A percentile compares a stretch with the other conserved stretches of the same genome.
Conservation (phyloP, 2,329 filamentous ascomycete genomes). For the Colletotrichum eremochloae region DNA sequence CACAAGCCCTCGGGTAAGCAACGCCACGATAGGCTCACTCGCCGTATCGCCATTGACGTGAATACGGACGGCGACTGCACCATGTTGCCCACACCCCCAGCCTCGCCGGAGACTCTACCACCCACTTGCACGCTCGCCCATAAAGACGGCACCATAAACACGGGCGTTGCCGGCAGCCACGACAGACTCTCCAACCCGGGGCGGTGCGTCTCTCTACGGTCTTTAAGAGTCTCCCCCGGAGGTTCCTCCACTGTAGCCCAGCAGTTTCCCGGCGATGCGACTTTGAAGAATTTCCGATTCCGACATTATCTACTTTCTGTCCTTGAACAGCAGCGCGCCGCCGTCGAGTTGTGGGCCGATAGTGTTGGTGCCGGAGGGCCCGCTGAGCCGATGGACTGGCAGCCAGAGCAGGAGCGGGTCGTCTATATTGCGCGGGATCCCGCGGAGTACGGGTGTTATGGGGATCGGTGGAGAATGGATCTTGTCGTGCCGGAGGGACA, state of each 20-base stretch:
- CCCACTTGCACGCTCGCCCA: not conserved
- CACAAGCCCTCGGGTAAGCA: not conserved
- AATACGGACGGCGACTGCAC: constrained; percentile 32
- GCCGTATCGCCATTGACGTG: not conserved
- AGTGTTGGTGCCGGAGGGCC: constrained; percentile 40
- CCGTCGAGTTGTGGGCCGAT: constrained; percentile 42
- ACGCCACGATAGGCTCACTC: constrained; percentile 6
- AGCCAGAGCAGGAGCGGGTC: constrained; percentile 44
- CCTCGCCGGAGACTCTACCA: not conserved
- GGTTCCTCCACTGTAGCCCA: no score
- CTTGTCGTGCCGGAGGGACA: not conserved
- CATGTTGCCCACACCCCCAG: constrained; percentile 28
- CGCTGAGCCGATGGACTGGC: constrained; percentile 47
- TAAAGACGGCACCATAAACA: not conserved
- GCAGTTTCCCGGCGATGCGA: not conserved
- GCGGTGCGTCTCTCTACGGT: not conserved
- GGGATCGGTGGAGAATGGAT: constrained; percentile 33
- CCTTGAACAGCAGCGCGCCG: constrained; percentile 34
- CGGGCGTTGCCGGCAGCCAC: not conserved
- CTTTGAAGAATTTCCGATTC: constrained; percentile 27
- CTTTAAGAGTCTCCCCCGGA: not conserved
- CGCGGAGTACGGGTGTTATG: constrained; percentile 38
- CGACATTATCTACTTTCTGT: constrained; percentile 27
- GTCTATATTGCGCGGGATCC: constrained; percentile 36
- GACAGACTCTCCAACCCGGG: constrained; percentile 1